Evolutionary conservation across 306 rosid species (phyloP).

Genomic region (Quercus robur): DNA sequence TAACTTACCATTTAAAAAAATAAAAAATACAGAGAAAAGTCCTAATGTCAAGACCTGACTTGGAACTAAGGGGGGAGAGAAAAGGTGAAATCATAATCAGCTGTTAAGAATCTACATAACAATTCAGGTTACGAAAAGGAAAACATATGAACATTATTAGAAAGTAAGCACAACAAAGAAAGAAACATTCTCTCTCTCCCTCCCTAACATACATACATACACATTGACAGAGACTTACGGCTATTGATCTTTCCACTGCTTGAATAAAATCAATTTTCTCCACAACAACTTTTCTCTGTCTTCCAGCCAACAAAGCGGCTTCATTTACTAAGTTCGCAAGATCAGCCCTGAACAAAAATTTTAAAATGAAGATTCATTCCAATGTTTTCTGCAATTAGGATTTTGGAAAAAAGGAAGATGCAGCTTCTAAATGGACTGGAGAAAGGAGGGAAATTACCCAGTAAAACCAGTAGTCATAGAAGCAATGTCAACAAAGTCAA

Average conservation of each 20-base stretch:
- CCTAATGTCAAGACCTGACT: not conserved
- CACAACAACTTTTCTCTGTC: constrained; percentile 75
- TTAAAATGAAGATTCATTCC: constrained; percentile 9
- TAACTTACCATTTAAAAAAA: too few species aligned
- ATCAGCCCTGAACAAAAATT: constrained; percentile 69
- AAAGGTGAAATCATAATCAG: not conserved
- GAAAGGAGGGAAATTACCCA: constrained; percentile 52
- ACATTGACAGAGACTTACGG: constrained; percentile 51
- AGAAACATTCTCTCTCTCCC: not conserved
- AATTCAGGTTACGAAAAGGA: not conserved
- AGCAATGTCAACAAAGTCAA: constrained; percentile 68
- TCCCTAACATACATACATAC: not conserved
- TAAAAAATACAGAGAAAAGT: not conserved
- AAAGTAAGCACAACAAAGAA: not conserved
- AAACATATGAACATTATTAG: not conserved
- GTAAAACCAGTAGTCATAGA: constrained; percentile 98
- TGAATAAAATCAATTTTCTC: constrained; percentile 84
- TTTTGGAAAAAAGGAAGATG: constrained; percentile 1
- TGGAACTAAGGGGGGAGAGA: not conserved
- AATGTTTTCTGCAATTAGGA: constrained; percentile 7
- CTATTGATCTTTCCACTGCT: constrained; percentile 93
- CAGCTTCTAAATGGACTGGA: not conserved
- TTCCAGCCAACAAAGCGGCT: constrained; percentile 95
- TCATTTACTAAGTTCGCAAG: constrained; percentile 97
- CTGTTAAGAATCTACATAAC: not conserved